These are phyloP conservation scores for Grosmannia huntii DNA, from an alignment of 2,329 filamentous ascomycete genomes.

Conservation along the genomic window DNA sequence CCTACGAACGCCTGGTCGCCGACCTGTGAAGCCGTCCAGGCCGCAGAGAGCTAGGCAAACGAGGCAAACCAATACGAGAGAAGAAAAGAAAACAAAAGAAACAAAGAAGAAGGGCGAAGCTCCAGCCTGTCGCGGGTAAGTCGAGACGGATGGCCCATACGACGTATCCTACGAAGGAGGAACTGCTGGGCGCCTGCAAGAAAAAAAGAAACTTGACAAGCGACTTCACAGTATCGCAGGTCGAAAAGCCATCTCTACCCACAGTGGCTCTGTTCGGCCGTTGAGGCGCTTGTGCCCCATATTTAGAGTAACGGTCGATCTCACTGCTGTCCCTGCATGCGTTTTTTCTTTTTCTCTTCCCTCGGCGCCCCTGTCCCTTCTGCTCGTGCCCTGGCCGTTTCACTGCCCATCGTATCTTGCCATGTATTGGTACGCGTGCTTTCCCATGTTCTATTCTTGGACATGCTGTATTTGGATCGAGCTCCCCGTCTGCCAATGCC, in stretches of 20 bases:
- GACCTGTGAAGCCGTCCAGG: too few relatives aligned
- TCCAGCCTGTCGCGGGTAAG: too few relatives aligned
- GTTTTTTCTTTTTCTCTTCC: background rate
- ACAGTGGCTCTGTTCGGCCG: background rate
- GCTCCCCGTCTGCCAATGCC: background rate
- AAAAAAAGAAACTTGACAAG: too few relatives aligned
- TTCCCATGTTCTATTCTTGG: background rate
- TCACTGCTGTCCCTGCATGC: background rate
- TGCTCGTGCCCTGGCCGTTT: background rate
- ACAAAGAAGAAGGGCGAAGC: too few relatives aligned
- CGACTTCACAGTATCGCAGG: too few relatives aligned
- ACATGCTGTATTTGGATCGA: background rate
- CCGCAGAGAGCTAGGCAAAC: background rate
- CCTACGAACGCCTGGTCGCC: too few relatives aligned
- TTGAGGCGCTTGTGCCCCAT: background rate
- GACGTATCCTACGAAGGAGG: too few relatives aligned
- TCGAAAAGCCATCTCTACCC: too few relatives aligned
- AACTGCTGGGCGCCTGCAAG: too few relatives aligned
- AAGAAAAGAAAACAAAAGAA: too few relatives aligned
- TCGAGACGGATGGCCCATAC: too few relatives aligned
- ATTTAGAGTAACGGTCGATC: background rate
- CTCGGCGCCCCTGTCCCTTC: background rate
- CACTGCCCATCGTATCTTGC: background rate
- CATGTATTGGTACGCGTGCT: background rate
- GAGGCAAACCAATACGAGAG: too few relatives aligned